Evolutionary conservation across 23 red algal genomes (phyloP).

Genomic region (Chondrus crispus): DNA sequence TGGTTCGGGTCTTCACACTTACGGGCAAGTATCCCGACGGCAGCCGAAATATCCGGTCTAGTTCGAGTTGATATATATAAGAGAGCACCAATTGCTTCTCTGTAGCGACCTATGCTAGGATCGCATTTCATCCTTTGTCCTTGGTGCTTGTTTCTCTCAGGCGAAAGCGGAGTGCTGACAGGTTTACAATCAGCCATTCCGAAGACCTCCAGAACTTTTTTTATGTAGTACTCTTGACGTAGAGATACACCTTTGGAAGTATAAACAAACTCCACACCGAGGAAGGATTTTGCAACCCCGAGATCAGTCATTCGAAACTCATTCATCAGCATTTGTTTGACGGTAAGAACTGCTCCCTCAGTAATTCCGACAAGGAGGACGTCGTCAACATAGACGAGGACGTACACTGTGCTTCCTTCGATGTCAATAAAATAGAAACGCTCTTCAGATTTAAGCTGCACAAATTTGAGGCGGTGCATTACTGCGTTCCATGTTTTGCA

Average conservation of each 20-base stretch:
- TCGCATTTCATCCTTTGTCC: too few relatives aligned
- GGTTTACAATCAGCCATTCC: not conserved
- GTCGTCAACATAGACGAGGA: constrained; percentile 7
- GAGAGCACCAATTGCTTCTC: constrained; percentile 32
- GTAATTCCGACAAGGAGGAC: not conserved
- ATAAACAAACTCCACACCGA: not conserved
- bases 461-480: not conserved
- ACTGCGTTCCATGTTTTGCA: not conserved
- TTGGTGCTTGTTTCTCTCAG: too few relatives aligned
- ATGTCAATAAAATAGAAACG: not conserved
- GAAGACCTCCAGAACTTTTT: not conserved
- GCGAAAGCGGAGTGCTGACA: not conserved
- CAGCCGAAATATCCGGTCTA: constrained; percentile 13
- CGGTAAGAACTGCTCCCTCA: not conserved
- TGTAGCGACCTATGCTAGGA: too few relatives aligned
- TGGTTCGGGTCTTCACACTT: not conserved
- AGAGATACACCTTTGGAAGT: not conserved
- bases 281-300: not conserved
- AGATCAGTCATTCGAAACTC: not conserved
- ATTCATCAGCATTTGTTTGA: not conserved
- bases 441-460: not conserved
- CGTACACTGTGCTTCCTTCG: not conserved
- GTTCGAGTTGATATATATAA: constrained; percentile 5
- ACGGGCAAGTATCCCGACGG: not conserved
- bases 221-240: not conserved